Evolutionary conservation across 352 stramenopile genomes (phyloP).

Genomic region (Globisporangium heterothallicum): DNA sequence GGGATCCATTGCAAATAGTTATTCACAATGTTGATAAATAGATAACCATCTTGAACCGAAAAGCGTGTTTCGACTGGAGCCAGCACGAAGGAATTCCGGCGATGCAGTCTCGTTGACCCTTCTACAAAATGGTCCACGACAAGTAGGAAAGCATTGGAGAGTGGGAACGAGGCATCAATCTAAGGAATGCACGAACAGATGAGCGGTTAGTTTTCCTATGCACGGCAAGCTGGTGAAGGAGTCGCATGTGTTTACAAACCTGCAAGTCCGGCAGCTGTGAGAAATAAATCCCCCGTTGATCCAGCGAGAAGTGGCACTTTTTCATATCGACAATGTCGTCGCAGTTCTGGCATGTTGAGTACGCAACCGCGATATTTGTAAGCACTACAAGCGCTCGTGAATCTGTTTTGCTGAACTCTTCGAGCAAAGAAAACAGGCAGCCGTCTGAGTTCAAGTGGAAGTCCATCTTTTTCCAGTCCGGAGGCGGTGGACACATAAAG

Average conservation of each 20-base stretch:
- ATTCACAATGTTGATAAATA: conserved; percentile 83
- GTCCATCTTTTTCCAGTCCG: conserved; percentile 82
- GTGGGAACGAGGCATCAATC: conserved; percentile 80
- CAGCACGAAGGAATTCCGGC: conserved; percentile 76
- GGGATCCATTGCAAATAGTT: conserved; percentile 73
- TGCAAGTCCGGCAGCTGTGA: conserved; percentile 80
- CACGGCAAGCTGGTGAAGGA: neutral
- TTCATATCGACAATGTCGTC: conserved; percentile 51
- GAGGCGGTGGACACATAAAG: conserved; percentile 54
- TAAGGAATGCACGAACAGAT: conserved; percentile 15
- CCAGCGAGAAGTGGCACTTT: conserved; percentile 78
- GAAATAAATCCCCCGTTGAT: conserved; percentile 81
- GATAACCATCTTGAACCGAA: conserved; percentile 78
- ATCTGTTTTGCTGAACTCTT: conserved; percentile 68
- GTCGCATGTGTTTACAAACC: conserved; percentile 22
- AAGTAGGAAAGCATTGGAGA: conserved; percentile 78
- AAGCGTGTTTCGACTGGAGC: conserved; percentile 80
- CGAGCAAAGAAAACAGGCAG: conserved; percentile 77
- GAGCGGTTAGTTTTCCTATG: neutral
- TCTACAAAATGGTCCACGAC: conserved; percentile 81
- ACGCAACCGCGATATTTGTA: conserved; percentile 57
- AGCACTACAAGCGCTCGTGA: conserved; percentile 72
- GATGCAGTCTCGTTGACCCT: conserved; percentile 37
- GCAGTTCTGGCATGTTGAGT: conserved; percentile 57
- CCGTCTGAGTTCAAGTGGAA: conserved; percentile 54